Evolutionary conservation across 2,329 filamentous ascomycete species (phyloP).

Genomic region (Fusarium coffeatum): DNA sequence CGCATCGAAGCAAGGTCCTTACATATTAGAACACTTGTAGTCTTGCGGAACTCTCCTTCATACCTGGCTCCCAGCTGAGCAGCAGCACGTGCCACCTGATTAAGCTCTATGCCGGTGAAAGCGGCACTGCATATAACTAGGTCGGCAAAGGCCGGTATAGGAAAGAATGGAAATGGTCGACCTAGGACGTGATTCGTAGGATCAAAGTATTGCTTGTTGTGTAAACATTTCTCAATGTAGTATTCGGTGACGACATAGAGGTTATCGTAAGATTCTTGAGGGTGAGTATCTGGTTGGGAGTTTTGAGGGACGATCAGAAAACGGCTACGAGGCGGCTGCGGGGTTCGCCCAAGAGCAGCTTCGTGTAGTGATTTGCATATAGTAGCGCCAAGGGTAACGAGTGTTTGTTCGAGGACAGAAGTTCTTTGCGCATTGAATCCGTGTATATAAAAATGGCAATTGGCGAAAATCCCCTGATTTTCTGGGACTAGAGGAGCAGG

Average conservation of each 20-base stretch:
- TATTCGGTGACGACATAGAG: constrained; percentile 81
- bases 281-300: constrained; percentile 60
- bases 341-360: constrained; percentile 48
- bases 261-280: constrained; percentile 50
- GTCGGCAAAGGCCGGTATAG: constrained; percentile 74
- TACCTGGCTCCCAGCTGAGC: constrained; percentile 83
- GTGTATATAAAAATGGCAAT: constrained; percentile 68
- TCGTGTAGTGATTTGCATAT: constrained; percentile 58
- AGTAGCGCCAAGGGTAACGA: constrained; percentile 61
- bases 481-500: constrained; percentile 24
- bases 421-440: constrained; percentile 68
- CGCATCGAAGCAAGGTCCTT: constrained; percentile 67
- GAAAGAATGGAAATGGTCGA: constrained; percentile 78
- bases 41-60: constrained; percentile 78
- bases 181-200: constrained; percentile 79
- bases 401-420: constrained; percentile 59
- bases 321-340: constrained; percentile 52
- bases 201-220: constrained; percentile 76
- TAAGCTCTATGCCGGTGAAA: constrained; percentile 84
- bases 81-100: constrained; percentile 84
- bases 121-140: constrained; percentile 83
- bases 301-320: constrained; percentile 68
- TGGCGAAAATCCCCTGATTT: constrained; percentile 61
- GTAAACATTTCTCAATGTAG: constrained; percentile 90
- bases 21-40: constrained; percentile 83